These are phyloP conservation scores for Yarrowia bubula DNA, from an alignment of 805 yeast genomes.

Conservation along the genomic window DNA sequence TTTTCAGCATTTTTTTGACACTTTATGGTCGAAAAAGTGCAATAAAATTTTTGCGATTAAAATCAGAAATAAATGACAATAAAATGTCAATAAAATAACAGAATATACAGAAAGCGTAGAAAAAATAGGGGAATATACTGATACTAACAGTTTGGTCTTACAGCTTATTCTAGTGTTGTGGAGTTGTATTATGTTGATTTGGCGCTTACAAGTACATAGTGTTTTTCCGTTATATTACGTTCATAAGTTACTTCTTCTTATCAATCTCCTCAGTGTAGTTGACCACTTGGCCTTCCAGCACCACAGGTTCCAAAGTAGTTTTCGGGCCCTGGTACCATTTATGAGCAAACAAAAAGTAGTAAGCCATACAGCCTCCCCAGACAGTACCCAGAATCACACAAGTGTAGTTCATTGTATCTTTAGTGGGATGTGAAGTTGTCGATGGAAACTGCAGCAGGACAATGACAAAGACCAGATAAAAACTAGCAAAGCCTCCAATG, in stretches of 20 bases:
- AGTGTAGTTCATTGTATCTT: constrained; percentile 3
- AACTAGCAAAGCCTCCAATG: not conserved
- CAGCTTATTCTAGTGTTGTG: too few relatives aligned
- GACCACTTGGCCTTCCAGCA: not conserved
- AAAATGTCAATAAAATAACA: too few relatives aligned
- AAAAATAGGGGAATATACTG: too few relatives aligned
- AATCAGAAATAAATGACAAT: not conserved
- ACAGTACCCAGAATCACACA: not conserved
- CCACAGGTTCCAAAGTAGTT: not conserved
- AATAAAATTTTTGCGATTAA: not conserved
- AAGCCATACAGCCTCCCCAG: not conserved
- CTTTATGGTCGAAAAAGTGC: not conserved
- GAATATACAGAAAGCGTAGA: too few relatives aligned
- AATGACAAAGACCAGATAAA: not conserved
- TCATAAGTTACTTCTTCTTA: not conserved
- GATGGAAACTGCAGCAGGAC: not conserved
- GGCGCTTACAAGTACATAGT: too few relatives aligned
- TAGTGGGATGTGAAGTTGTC: not conserved
- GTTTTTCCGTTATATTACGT: too few relatives aligned
- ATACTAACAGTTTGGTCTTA: too few relatives aligned
- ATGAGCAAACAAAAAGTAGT: not conserved
- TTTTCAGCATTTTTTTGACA: not conserved
- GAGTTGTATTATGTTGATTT: too few relatives aligned
- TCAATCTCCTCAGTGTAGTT: not conserved
- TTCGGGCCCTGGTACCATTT: not conserved